phyloP scores from a whole-genome alignment of 2,329 filamentous ascomycete genomes.

The Ophiostoma sp. region DNA sequence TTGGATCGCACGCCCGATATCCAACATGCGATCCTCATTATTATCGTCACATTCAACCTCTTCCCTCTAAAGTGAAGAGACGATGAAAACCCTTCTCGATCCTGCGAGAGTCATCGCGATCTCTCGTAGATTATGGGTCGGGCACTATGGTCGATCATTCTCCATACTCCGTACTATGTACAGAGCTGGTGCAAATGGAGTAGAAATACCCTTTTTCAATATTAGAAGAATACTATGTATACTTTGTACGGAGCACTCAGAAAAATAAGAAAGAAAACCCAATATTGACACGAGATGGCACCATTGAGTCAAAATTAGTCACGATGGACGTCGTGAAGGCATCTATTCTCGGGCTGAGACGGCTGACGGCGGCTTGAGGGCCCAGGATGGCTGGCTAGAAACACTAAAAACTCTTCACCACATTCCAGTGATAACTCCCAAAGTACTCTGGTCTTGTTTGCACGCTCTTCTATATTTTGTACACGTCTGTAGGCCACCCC shows the following conservation, averaged over 20 bases:
- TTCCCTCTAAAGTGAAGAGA: neutral
- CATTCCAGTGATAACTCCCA: neutral
- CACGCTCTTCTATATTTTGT: no score
- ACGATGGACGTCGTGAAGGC: neutral
- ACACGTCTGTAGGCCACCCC: neutral
- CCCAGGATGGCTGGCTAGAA: neutral
- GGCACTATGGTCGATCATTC: slow-evolving; percentile 8
- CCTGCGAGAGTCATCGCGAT: neutral
- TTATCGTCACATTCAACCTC: neutral
- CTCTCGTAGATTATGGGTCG: neutral
- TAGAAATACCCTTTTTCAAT: slow-evolving; percentile 7
- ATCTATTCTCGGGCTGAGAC: neutral
- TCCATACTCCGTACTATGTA: neutral
- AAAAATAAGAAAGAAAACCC: neutral
- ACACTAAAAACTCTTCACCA: neutral
- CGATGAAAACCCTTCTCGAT: neutral
- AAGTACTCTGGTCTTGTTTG: neutral
- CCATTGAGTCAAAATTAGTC: neutral
- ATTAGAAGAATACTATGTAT: neutral
- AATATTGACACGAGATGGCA: neutral
- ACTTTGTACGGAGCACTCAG: neutral
- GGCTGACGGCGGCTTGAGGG: slow-evolving; percentile 1
- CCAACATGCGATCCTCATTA: neutral
- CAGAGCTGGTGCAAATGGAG: neutral
- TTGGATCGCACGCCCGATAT: neutral